Evolutionary conservation across 352 stramenopile species (phyloP).

Genomic region (Phytopythium mirpurense): DNA sequence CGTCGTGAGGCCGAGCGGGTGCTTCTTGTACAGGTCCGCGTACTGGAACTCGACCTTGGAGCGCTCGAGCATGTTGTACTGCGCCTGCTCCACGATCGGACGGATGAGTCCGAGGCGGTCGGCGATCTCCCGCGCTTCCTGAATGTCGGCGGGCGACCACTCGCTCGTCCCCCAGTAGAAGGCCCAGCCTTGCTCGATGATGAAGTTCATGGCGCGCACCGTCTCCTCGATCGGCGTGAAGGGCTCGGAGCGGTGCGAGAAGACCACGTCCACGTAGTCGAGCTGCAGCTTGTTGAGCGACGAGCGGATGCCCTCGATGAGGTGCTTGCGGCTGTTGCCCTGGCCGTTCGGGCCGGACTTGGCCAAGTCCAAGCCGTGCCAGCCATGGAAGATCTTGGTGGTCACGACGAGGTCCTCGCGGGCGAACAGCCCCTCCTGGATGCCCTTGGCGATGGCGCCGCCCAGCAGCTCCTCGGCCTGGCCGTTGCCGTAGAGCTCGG

Average conservation of each 20-base stretch:
- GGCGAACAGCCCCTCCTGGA: conserved; percentile 5
- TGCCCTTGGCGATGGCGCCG: conserved; percentile 14
- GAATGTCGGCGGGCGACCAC: conserved; percentile 38
- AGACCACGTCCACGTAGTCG: conserved; percentile 31
- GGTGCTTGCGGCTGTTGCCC: conserved; percentile 19
- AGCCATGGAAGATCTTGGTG: conserved; percentile 36
- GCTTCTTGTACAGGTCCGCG: conserved; percentile 16
- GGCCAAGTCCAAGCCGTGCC: conserved; percentile 1
- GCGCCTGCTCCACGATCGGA: conserved; percentile 29
- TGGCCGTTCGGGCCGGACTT: conserved; percentile 7
- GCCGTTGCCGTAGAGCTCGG: conserved; percentile 19
- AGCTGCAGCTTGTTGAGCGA: conserved; percentile 23
- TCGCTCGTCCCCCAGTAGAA: conserved; percentile 41
- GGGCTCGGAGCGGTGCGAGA: conserved; percentile 33
- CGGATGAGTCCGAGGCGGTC: conserved; percentile 24
- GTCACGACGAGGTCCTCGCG: conserved; percentile 32
- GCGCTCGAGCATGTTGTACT: conserved; percentile 31
- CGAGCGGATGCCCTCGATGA: conserved; percentile 17
- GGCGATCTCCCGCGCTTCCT: conserved; percentile 30
- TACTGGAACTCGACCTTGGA: conserved; percentile 16
- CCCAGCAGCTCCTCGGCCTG: conserved; percentile 14
- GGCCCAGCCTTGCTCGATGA: conserved; percentile 14
- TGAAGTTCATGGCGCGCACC: conserved; percentile 36
- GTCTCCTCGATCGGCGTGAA: conserved; percentile 35
- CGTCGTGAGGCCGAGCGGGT: not conserved